A percentile compares a stretch with the other conserved stretches of the same genome.
Conservation (phyloP, 345 rosid genomes). For the Heritiera littoralis region DNA sequence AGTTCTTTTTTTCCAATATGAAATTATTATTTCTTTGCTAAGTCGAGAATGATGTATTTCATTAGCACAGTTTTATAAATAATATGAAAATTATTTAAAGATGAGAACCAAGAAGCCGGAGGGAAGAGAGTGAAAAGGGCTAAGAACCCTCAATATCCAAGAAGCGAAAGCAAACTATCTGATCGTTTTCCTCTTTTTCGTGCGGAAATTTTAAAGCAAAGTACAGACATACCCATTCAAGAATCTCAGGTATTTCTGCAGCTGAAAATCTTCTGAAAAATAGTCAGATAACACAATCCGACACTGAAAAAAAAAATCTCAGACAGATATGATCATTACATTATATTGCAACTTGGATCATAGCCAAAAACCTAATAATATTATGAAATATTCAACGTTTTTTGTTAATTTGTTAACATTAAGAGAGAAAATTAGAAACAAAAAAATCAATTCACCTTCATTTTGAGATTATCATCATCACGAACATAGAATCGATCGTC, state of each 20-base stretch:
- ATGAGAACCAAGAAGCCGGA: constrained; percentile 8
- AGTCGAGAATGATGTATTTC: no score
- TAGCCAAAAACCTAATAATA: constrained; percentile 8
- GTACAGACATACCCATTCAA: constrained; percentile 39
- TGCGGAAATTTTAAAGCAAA: constrained; percentile 21
- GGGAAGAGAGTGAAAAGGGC: not conserved
- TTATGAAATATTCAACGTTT: not conserved
- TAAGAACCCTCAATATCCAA: constrained; percentile 7
- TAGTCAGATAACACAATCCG: constrained; percentile 21
- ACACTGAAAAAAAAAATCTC: constrained; percentile 14
- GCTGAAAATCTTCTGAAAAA: constrained; percentile 19
- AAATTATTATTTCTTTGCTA: no score
- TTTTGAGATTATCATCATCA: not conserved
- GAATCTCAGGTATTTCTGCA: constrained; percentile 15
- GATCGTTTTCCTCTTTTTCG: constrained; percentile 13
- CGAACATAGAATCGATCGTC: not conserved
- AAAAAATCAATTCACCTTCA: constrained; percentile 5
- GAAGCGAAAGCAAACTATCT: constrained; percentile 17
- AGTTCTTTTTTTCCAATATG: no score
- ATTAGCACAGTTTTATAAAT: no score
- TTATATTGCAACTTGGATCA: constrained; percentile 6
- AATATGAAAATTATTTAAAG: not conserved
- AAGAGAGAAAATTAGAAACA: not conserved
- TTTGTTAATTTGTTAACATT: not conserved
- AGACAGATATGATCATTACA: not conserved